These are phyloP conservation scores for Stephania cephalantha DNA, from an alignment of 164 flowering plant genomes.

Conservation along the genomic window DNA sequence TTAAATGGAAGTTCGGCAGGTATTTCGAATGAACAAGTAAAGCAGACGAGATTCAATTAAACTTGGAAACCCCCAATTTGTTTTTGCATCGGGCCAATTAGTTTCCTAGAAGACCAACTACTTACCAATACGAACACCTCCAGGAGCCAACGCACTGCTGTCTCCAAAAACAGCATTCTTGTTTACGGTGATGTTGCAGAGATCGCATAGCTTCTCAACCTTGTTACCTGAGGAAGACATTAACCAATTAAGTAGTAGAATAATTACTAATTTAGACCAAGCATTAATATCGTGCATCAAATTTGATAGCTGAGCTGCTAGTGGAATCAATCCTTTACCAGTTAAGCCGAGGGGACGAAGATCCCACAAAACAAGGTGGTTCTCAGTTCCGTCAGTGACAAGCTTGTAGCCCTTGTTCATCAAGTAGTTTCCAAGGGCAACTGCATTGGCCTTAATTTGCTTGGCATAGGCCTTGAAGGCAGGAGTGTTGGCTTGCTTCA, in stretches of 20 bases:
- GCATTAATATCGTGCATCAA: not conserved
- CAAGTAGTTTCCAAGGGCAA: constrained; percentile 87
- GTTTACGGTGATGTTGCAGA: constrained; percentile 89
- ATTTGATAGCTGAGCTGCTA: not conserved
- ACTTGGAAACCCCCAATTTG: not conserved
- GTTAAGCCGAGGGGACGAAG: constrained; percentile 99
- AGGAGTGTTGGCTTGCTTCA: constrained; percentile 78
- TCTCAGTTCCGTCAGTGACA: constrained; percentile 96
- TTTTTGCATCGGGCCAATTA: not conserved
- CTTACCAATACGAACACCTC: constrained; percentile 94
- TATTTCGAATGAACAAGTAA: too few species aligned
- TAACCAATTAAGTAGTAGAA: not conserved
- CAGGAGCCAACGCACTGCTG: constrained; percentile 98
- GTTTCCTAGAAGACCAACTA: not conserved
- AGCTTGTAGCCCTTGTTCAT: constrained; percentile 89
- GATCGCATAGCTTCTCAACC: constrained; percentile 94
- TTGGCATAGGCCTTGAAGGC: constrained; percentile 97
- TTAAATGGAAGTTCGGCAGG: too few species aligned
- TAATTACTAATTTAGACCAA: not conserved
- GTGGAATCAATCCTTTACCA: constrained; percentile 31
- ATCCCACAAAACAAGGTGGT: constrained; percentile 99
- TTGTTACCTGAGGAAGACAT: constrained; percentile 61
- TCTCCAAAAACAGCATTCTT: constrained; percentile 99
- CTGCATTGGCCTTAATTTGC: constrained; percentile 98
- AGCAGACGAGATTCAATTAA: not conserved